Evolutionary conservation across 2,329 filamentous ascomycete species (phyloP).

Genomic region (Chaetomiaceae sp.): DNA sequence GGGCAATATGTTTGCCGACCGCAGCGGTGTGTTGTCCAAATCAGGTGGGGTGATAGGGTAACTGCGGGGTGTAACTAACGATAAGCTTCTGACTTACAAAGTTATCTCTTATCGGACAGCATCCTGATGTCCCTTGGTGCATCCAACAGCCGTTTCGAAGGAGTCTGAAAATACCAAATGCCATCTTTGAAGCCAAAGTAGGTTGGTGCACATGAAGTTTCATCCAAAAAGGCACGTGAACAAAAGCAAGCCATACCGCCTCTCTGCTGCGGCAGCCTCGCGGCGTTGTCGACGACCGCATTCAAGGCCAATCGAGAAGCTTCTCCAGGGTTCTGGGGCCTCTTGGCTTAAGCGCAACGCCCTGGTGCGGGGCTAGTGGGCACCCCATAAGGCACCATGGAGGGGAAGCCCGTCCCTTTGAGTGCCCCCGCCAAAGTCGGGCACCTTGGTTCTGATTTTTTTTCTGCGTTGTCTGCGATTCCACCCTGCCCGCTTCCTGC

Average conservation of each 20-base stretch:
- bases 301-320: slow-evolving; percentile 19
- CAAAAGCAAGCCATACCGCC: background rate
- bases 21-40: no score
- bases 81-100: no score
- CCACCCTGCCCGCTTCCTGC: slow-evolving; percentile 4
- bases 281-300: background rate
- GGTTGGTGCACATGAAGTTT: background rate
- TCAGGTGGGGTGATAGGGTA: no score
- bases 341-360: slow-evolving; percentile 18
- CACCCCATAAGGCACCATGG: slow-evolving; percentile 17
- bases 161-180: no score
- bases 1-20: no score
- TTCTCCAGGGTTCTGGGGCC: slow-evolving; percentile 22
- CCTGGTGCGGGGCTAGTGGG: slow-evolving; percentile 19
- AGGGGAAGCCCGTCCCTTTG: slow-evolving; percentile 17
- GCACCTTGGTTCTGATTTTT: slow-evolving; percentile 20
- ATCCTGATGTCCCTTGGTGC: no score
- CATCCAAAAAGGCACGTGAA: background rate
- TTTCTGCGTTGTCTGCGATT: slow-evolving; percentile 16
- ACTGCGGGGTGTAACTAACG: no score
- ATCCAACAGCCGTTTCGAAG: no score
- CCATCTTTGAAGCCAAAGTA: background rate
- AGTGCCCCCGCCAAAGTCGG: slow-evolving; percentile 14
- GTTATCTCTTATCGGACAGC: no score
- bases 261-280: background rate